Evolutionary conservation across 768 basidiomycete species (phyloP).

Genomic region (Suillus placidus): DNA sequence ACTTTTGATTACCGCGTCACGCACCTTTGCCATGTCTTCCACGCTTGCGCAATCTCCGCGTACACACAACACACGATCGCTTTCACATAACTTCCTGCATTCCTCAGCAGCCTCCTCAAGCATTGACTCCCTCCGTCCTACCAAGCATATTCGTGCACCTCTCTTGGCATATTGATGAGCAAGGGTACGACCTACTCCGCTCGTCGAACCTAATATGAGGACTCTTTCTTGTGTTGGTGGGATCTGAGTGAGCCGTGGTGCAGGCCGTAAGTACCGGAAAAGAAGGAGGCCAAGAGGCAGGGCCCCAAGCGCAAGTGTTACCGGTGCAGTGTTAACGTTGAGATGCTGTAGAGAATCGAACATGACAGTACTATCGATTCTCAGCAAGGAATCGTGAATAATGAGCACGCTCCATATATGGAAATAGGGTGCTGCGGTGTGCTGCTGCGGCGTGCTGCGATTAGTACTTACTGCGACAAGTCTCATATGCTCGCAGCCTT

Average conservation of each 20-base stretch:
- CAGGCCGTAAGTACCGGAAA: slow-evolving; percentile 19
- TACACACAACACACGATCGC: slow-evolving; percentile 48
- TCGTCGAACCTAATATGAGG: slow-evolving; percentile 80
- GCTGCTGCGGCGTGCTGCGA: too few species aligned
- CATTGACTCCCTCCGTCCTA: slow-evolving; percentile 61
- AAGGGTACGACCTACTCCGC: slow-evolving; percentile 76
- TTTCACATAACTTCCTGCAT: slow-evolving; percentile 43
- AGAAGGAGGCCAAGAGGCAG: slow-evolving; percentile 22
- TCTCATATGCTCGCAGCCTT: too few species aligned
- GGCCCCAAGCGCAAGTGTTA: slow-evolving; percentile 15
- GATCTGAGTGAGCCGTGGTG: slow-evolving; percentile 40
- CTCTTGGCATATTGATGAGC: slow-evolving; percentile 71
- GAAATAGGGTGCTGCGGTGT: too few species aligned
- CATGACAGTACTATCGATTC: not conserved
- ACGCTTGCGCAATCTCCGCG: slow-evolving; percentile 65
- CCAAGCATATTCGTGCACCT: slow-evolving; percentile 76
- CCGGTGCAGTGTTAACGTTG: slow-evolving; percentile 6
- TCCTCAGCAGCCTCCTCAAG: slow-evolving; percentile 64
- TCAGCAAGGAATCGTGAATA: not conserved
- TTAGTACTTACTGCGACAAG: too few species aligned
- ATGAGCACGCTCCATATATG: too few species aligned
- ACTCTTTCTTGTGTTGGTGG: slow-evolving; percentile 64
- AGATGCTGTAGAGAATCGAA: not conserved
- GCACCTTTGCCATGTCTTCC: slow-evolving; percentile 66
- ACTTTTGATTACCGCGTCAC: slow-evolving; percentile 60